Base-by-base conservation (phyloP, 108 stramenopile species). In the Nitzschia palea region DNA sequence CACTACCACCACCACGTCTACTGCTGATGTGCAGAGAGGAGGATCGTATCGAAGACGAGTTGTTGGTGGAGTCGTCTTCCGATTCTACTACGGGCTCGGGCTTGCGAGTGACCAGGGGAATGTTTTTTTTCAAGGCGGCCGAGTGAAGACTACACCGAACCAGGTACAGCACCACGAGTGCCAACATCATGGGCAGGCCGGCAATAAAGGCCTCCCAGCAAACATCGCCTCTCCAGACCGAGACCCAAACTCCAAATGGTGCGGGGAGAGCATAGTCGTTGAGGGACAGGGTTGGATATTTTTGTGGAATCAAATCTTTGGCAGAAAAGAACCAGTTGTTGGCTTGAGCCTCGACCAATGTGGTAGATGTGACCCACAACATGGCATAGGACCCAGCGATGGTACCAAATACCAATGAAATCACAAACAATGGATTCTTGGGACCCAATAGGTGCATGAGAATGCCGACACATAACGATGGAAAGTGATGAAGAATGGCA, bases 271-370 rank as follows among this genome's bases (percentile, higher is more conserved):
- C 55, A 69, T 62, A 75, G 2, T 5, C 26, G 33, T 57, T 23
- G 22, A 56, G 48, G 12, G 37, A 33, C 27, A 47, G 52, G 1
- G 55, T 48, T 10, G 60, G 17, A 44, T 62, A 26, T 32, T 17
- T 44, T 63, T 44, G 72, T 60, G 84, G 67, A 44, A 78, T 76
- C 25, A 90, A 72, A 53, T 90, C 89, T 5, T 69, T 57, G 27
- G 54, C 27, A 29, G 72, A 71, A 84, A 84, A 90, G 47, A 90
- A 87, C 75, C 83, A 87, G 10, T 70, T 67, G 53, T 71, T 34
- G 2, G 69, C 73, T 47, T 75, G 71, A 25, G 85, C 83, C 51
- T 87, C 78, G 0, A 74, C 71, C 2, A 86, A 54, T 0, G 71
- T 68, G 2, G 74, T 78, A 33, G 76, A 71, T 25, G 82, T 80